Percentiles rank a stretch among this genome's conserved stretches.
Evolutionary conservation across 176 grass and related monocot genomes (phyloP).

Genomic region (Leersia perrieri): DNA sequence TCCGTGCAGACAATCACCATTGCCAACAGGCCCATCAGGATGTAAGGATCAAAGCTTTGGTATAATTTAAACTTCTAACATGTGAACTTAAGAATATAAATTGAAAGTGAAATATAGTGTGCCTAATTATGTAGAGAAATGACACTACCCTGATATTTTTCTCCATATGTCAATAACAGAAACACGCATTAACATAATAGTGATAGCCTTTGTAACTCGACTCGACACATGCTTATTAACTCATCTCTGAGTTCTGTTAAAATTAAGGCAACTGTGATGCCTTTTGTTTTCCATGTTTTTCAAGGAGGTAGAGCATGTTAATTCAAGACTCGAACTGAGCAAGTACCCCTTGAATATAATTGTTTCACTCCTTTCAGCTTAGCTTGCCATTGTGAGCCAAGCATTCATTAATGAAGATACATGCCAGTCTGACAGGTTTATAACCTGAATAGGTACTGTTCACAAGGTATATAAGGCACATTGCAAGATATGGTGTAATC

Average conservation of each 20-base stretch:
- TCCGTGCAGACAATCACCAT: background rate
- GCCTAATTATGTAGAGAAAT: background rate
- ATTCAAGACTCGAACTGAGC: background rate
- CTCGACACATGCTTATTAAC: background rate
- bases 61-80: background rate
- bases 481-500: background rate
- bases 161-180: constrained; percentile 8
- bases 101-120: background rate
- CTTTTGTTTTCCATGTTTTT: background rate
- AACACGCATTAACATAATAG: background rate
- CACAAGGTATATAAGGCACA: background rate
- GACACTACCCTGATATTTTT: background rate
- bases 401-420: background rate
- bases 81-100: constrained; percentile 2
- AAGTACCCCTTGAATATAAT: background rate
- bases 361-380: background rate
- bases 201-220: background rate
- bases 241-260: background rate
- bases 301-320: background rate
- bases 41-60: background rate
- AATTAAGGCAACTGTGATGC: background rate
- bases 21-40: constrained; percentile 1
- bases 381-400: background rate
- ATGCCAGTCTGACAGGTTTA: background rate
- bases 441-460: background rate